phyloP scores from a whole-genome alignment of 2,329 filamentous ascomycete genomes.

The Bipolaris zeicola region DNA sequence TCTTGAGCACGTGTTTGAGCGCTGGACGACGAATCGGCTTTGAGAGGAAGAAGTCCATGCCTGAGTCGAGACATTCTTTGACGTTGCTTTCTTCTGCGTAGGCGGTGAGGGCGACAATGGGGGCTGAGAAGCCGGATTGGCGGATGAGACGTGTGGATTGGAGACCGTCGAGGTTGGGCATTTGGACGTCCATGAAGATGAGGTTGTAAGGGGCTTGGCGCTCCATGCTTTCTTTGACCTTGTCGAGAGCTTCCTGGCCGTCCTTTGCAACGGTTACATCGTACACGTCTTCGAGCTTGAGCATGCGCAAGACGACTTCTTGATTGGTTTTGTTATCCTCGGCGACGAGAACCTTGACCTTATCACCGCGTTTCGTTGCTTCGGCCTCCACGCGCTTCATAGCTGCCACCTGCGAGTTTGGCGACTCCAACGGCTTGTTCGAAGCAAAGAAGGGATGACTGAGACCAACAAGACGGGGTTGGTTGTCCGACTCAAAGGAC shows the following conservation, averaged over 20 bases:
- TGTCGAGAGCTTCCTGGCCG: conserved; percentile 80
- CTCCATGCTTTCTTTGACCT: conserved; percentile 82
- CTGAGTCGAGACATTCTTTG: conserved; percentile 82
- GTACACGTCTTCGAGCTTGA: conserved; percentile 79
- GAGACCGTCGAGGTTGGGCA: conserved; percentile 90
- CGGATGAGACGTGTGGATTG: conserved; percentile 86
- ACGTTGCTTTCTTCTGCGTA: conserved; percentile 91
- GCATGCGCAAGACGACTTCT: conserved; percentile 63
- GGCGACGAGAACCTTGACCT: conserved; percentile 81
- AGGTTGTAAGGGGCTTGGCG: conserved; percentile 75
- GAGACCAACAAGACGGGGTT: conserved; percentile 80
- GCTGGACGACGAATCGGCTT: conserved; percentile 80
- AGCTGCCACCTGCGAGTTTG: conserved; percentile 67
- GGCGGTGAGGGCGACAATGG: conserved; percentile 88
- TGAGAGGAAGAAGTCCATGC: conserved; percentile 87
- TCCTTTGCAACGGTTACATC: conserved; percentile 84
- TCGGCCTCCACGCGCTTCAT: conserved; percentile 70
- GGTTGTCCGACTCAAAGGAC: conserved; percentile 63
- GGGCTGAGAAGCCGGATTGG: conserved; percentile 81
- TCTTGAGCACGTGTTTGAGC: conserved; percentile 83
- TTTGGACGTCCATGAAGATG: conserved; percentile 94
- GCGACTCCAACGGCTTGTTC: conserved; percentile 54
- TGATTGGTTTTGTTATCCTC: conserved; percentile 69
- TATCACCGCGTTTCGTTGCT: conserved; percentile 60
- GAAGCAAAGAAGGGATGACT: conserved; percentile 79